Percentiles rank a stretch among this genome's conserved stretches.
These are phyloP conservation scores for Syzygium syzygioides DNA, from an alignment of 441 rosid species.

Conservation along the genomic window DNA sequence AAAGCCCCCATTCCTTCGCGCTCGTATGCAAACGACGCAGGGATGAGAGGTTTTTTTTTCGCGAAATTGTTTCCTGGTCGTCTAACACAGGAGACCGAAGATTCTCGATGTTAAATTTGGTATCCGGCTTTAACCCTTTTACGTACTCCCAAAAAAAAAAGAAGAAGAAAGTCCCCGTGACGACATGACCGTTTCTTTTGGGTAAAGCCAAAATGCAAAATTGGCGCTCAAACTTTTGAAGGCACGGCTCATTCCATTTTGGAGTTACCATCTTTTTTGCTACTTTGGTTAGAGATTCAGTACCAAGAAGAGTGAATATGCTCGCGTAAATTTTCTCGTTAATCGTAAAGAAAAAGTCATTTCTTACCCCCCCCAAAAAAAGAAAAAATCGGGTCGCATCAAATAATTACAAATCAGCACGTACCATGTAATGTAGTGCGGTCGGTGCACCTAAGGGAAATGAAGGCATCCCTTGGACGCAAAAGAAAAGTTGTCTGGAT, in stretches of 20 bases:
- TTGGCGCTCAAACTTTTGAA: neutral
- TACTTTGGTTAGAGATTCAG: neutral
- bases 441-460: accelerated
- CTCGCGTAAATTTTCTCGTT: neutral
- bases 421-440: neutral
- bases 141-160: neutral
- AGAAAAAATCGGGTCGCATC: neutral
- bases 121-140: neutral
- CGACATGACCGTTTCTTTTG: neutral
- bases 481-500: neutral
- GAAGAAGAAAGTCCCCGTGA: neutral
- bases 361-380: neutral
- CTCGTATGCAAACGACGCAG: too few relatives aligned
- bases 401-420: neutral
- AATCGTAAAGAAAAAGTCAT: neutral
- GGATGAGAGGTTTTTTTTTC: neutral
- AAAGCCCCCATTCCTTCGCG: too few relatives aligned
- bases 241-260: neutral
- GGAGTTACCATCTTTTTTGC: neutral
- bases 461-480: neutral
- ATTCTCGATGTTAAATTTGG: neutral
- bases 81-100: neutral
- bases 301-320: neutral
- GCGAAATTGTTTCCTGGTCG: accelerated
- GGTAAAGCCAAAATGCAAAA: neutral